Base-by-base conservation (phyloP, 2,329 filamentous ascomycete genomes). In the Phialocephala sp. region DNA sequence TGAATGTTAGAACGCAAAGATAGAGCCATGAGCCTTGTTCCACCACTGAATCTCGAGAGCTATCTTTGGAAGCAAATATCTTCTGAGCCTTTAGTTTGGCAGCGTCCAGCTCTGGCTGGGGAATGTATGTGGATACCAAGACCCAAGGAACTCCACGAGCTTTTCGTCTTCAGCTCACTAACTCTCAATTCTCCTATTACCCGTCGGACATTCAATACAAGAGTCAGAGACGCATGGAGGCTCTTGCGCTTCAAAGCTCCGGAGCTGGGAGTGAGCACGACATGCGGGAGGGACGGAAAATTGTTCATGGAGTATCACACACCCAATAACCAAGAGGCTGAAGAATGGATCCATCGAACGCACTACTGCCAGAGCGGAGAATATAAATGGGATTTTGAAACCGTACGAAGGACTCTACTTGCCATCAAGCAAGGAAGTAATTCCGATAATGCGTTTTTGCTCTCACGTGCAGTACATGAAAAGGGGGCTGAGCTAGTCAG, bases 111-210 rank as follows among this genome's bases (percentile, higher is more conserved):
- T 20, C 61, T 72, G 6, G 67, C 70, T 14, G 43, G 54, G n/a
- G 70, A 72, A 36, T 59, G 45, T 8, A 64, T 69, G 43, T 73
- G 71, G 70, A 14, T 56, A n/a, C 27, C 56, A 6, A 27, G 65
- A 20, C 64, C 69, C 15, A 64, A 69, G 58, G 66, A 67, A 18
- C 55, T 52, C 9, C 68, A 63, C 18, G 37, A 69, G 18, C 63
- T 73, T 4, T 73, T 69, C 43, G 14, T 71, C 8, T 43, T 36
- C 37, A 60, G 20, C 5, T 14, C 62, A 2, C 27, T 72, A 8
- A 63, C 32, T 41, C 35, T 68, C 3, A 22, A 35, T 6, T 12
- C n/a, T 14, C 60, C 60, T 55, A 27, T 58, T 35, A 9, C 37
- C 27, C 56, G 18, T 6, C 4, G 6, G 18, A 57, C 22, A 12